A percentile compares a stretch with the other conserved stretches of the same genome.
phyloP scores from a whole-genome alignment of 306 rosid species.

The Hippophae tibetana region DNA sequence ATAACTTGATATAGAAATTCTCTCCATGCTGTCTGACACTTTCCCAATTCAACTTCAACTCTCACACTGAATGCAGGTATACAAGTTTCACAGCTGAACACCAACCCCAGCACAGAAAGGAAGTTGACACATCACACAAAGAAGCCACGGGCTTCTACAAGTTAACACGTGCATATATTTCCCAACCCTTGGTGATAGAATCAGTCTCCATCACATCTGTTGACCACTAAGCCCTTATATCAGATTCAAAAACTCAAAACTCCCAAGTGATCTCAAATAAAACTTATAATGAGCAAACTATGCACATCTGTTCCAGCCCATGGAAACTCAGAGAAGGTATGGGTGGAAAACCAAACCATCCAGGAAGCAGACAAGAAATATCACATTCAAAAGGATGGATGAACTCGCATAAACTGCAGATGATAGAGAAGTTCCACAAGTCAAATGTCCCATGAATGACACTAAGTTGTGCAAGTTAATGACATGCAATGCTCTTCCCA shows the following conservation, averaged over 20 bases:
- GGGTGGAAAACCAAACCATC: conserved; percentile 13
- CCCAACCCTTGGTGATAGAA: conserved; percentile 1
- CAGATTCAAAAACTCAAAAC: conserved; percentile 16
- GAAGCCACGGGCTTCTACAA: conserved; percentile 17
- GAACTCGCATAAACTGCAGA: conserved; percentile 18
- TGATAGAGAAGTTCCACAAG: conserved; percentile 10
- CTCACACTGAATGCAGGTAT: conserved; percentile 12
- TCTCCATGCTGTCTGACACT: conserved; percentile 12
- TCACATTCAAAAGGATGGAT: conserved; percentile 15
- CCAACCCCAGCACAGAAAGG: background rate
- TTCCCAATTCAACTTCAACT: conserved; percentile 17
- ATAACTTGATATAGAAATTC: conserved; percentile 7
- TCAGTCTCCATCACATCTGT: background rate
- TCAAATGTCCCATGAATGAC: conserved; percentile 7
- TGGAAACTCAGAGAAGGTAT: conserved; percentile 7
- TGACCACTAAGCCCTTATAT: conserved; percentile 9
- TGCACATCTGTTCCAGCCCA: conserved; percentile 15
- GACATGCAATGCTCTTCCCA: conserved; percentile 21
- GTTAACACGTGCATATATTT: conserved; percentile 7
- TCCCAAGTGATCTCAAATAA: conserved; percentile 12
- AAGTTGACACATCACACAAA: background rate
- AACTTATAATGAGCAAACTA: background rate
- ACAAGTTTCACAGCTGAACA: background rate
- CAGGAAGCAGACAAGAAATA: conserved; percentile 12
- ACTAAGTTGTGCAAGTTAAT: conserved; percentile 10